Evolutionary conservation across 2,329 filamentous ascomycete species (phyloP), one percentile per base, ranked within the genome.

Genomic region (Gnomoniopsis sp.): DNA sequence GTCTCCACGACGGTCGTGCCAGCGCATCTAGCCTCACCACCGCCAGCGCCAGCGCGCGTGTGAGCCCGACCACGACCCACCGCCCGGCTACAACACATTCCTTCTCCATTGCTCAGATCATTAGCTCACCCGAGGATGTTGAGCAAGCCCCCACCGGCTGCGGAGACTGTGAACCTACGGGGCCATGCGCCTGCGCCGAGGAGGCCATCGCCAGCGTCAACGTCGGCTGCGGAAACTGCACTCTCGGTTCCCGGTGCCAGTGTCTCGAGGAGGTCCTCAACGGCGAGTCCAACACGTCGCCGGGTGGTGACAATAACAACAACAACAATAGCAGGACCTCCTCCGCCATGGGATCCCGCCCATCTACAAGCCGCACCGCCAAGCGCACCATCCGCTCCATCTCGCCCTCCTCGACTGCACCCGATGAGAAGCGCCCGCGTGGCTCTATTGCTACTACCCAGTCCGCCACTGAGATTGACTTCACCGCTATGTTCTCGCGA

Each of bases 381-480:
- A 62, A 62, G 49, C 44, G 59, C 36, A 62, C 57, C 3, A 62
- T 62, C 30, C 57, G 59, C 7, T 62, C 59, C 38, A 56, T 71
- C 2, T 83, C 82, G 1, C 77, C 77, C 1, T 75, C 77, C 1
- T 71, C 69, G 3, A 59, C 69, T 17, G 71, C 66, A 0, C 76
- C 78, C 0, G 72, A 75, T 2, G 83, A 83, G 63, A 89, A 89
- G 70, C 80, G 83, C 36, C 78, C 78, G 46, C 80, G 80, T 21
- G 71, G 79, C 3, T 62, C 57, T 23, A 44, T 44, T 77, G 46
- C 33, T 33, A 82, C 57, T 71, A 73, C 26, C 4, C 26, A 15
- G 71, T 76, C 55, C 3, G 59, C 59, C n/a, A 80, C 86, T 63
- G 90, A 92, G 73, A 88, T 88, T 49, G 89, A 93, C 69, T 92